These are phyloP conservation scores for Excoecaria cochinchinensis DNA, from an alignment of 345 rosid genomes.

Conservation along the genomic window DNA sequence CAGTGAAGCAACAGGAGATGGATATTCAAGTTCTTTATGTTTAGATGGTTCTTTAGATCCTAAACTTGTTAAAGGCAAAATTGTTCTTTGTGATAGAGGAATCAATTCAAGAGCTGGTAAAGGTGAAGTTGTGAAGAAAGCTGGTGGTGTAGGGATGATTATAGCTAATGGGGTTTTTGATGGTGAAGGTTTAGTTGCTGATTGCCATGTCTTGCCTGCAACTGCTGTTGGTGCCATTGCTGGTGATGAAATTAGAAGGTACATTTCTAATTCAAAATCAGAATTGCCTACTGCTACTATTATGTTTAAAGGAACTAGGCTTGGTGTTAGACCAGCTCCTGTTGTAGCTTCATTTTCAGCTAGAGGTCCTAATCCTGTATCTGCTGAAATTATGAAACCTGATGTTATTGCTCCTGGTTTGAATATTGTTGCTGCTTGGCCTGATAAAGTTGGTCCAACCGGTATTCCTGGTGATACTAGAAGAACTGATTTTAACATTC, in stretches of 20 bases:
- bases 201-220: slow-evolving; percentile 36
- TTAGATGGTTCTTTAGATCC: slow-evolving; percentile 34
- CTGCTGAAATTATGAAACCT: slow-evolving; percentile 33
- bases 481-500: slow-evolving; percentile 31
- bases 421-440: slow-evolving; percentile 41
- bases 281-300: slow-evolving; percentile 25
- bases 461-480: slow-evolving; percentile 21
- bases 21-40: slow-evolving; percentile 31
- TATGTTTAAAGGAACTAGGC: slow-evolving; percentile 26
- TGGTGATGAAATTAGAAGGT: slow-evolving; percentile 33
- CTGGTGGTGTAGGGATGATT: slow-evolving; percentile 36
- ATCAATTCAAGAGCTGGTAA: slow-evolving; percentile 32
- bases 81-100: slow-evolving; percentile 35
- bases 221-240: slow-evolving; percentile 27
- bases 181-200: slow-evolving; percentile 38
- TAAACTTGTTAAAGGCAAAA: slow-evolving; percentile 21
- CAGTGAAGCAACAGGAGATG: slow-evolving; percentile 26
- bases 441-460: slow-evolving; percentile 31
- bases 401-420: slow-evolving; percentile 38
- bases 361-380: slow-evolving; percentile 34
- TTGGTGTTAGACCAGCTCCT: slow-evolving; percentile 30
- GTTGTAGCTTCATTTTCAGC: slow-evolving; percentile 37
- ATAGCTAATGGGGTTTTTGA: slow-evolving; percentile 36
- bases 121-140: slow-evolving; percentile 34
- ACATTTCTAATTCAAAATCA: slow-evolving; percentile 22